Evolutionary conservation across 768 basidiomycete species (phyloP).

Genomic region (Leccinum boreale): DNA sequence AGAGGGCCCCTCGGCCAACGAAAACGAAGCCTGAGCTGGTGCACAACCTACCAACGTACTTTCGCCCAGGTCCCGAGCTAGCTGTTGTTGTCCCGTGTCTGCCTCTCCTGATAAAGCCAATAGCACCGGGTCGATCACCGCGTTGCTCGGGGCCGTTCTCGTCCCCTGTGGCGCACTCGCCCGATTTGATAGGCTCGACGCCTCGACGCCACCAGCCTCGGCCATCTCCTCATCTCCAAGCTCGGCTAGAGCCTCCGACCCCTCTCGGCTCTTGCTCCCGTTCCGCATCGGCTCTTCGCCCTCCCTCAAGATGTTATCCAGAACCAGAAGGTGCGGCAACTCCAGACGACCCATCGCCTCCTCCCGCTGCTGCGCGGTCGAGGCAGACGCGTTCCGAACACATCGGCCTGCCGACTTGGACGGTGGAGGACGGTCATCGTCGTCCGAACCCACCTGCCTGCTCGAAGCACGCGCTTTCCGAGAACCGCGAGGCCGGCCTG

Average conservation of each 20-base stretch:
- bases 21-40: neutral
- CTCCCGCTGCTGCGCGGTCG: conserved; percentile 12
- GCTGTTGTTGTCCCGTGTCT: neutral
- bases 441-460: neutral
- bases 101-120: conserved; percentile 23
- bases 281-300: conserved; percentile 20
- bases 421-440: neutral
- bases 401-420: neutral
- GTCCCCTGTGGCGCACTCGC: neutral
- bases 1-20: neutral
- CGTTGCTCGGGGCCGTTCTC: conserved; percentile 5
- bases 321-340: conserved; percentile 26
- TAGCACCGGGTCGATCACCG: conserved; percentile 31
- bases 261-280: conserved; percentile 10
- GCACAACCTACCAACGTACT: neutral
- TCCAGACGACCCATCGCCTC: conserved; percentile 31
- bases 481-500: conserved; percentile 3
- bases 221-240: conserved; percentile 4
- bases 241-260: neutral
- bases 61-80: neutral
- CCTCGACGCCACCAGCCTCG: neutral
- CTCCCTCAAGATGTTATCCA: conserved; percentile 37
- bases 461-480: conserved; percentile 3
- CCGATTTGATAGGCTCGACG: neutral
- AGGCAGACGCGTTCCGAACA: neutral